These are phyloP conservation scores for Daedaleopsis nitida DNA, from an alignment of 768 basidiomycete genomes.

Conservation along the genomic window DNA sequence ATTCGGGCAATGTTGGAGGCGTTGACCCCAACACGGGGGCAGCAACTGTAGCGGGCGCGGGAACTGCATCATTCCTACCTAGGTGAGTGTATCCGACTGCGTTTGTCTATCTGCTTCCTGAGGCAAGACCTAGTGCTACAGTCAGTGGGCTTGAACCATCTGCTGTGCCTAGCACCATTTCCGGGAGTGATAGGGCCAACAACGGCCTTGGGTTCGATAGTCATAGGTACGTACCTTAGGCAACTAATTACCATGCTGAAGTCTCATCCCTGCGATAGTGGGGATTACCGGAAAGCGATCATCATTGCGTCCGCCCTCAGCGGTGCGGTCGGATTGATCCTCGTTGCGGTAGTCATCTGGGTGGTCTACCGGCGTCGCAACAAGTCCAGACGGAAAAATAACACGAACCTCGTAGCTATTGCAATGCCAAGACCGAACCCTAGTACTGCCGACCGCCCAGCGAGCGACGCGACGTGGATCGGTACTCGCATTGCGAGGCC, in stretches of 20 bases:
- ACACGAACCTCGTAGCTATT: not conserved
- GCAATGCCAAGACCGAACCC: not conserved
- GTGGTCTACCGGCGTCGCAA: conserved; percentile 18
- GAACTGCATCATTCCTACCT: not conserved
- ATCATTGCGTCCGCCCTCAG: conserved; percentile 19
- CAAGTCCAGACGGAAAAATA: not conserved
- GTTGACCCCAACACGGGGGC: not conserved
- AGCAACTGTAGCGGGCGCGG: not conserved
- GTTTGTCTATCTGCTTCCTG: no score
- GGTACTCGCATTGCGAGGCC: not conserved
- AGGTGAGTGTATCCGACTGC: conserved; percentile 3
- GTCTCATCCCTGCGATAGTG: not conserved
- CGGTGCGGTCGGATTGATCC: conserved; percentile 13
- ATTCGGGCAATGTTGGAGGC: not conserved
- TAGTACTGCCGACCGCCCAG: not conserved
- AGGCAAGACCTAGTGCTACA: not conserved
- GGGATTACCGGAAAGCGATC: conserved; percentile 7
- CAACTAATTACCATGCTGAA: no score
- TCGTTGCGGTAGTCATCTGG: conserved; percentile 9
- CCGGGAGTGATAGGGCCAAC: not conserved
- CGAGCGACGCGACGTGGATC: conserved; percentile 16
- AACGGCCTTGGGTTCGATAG: not conserved
- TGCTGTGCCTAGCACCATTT: not conserved
- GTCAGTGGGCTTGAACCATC: not conserved
- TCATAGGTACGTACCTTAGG: not conserved